Percentiles rank a stretch among this genome's conserved stretches.
These are phyloP conservation scores for Phytophthora foliorum DNA, from an alignment of 352 stramenopile genomes.

Conservation along the genomic window DNA sequence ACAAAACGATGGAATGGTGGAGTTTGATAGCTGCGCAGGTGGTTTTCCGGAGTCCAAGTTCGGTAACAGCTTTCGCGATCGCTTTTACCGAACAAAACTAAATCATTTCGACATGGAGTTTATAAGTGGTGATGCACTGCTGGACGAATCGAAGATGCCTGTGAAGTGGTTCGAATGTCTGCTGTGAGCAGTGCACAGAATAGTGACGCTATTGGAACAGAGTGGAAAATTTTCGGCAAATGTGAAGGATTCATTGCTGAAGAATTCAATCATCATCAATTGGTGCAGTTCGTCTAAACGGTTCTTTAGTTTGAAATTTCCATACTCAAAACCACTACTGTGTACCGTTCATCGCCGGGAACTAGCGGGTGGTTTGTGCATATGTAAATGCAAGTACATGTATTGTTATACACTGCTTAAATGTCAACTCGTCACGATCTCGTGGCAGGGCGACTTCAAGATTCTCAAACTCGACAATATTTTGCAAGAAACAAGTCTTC, in stretches of 20 bases:
- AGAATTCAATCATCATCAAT: neutral
- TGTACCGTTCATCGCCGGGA: no score
- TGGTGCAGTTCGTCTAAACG: neutral
- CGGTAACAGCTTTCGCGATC: slow-evolving; percentile 38
- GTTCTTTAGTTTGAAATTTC: no score
- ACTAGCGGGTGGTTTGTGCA: no score
- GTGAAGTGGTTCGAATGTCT: slow-evolving; percentile 68
- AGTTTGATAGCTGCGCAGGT: slow-evolving; percentile 22
- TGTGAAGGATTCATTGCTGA: neutral
- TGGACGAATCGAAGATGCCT: slow-evolving; percentile 51
- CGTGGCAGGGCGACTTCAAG: no score
- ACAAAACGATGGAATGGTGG: slow-evolving; percentile 43
- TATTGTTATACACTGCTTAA: no score
- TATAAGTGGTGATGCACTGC: slow-evolving; percentile 44
- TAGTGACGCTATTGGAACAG: neutral
- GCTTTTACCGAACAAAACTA: slow-evolving; percentile 55
- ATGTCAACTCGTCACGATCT: no score
- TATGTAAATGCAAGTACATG: no score
- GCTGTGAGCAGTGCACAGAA: slow-evolving; percentile 23
- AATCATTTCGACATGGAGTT: slow-evolving; percentile 66
- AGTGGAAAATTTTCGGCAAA: no score
- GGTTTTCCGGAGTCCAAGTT: slow-evolving; percentile 45
- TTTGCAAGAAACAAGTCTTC: no score
- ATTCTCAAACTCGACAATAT: no score
- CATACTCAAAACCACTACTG: no score